Base-by-base conservation (phyloP, 257 asterid species). In the Forsythia suspensa region DNA sequence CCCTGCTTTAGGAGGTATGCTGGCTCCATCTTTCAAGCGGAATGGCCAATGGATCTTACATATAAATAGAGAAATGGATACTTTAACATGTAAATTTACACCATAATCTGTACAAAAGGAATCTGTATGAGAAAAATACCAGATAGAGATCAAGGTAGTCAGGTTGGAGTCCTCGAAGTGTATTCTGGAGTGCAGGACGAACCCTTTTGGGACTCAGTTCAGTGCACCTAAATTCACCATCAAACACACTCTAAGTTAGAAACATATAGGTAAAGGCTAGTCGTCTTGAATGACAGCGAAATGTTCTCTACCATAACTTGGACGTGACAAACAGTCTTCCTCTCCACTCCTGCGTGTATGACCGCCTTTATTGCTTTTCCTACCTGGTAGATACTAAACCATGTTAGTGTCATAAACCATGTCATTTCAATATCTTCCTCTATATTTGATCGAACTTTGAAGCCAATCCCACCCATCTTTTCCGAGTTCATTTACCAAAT, bases 71-170 rank as follows among this genome's bases (percentile, higher is more conserved):
- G 5, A 29, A 38, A 63, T 34, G 29, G 43, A 40, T n/a, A 71
- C 11, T 40, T 41, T 18, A 57, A 34, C 59, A n/a, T 0, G 36
- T 39, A 37, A 74, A 7, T 38, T 51, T 3, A 21, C 15, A 4
- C 9, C 69, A 2, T 61, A 21, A 20, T 61, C 12, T 8, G 6
- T 11, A 20, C 37, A 59, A n/a, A 11, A 34, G 15, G 52, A 63
- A 82, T 0, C 4, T 0, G n/a, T 3, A 18, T 15, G 21, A 18
- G 12, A 16, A 66, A 39, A 75, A 67, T 87, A 91, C 95, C 81
- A 91, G 89, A 73, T 85, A 91, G 43, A 93, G 92, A 81, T 93
- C 97, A n/a, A 93, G 93, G 83, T 86, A 93, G 55, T 89, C 96
- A 4, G 83, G 91, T 81, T 87, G 89, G 79, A 93, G 77, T 77